Base-by-base conservation (phyloP, 2,329 filamentous ascomycete genomes). In the Fusarium lateritium region DNA sequence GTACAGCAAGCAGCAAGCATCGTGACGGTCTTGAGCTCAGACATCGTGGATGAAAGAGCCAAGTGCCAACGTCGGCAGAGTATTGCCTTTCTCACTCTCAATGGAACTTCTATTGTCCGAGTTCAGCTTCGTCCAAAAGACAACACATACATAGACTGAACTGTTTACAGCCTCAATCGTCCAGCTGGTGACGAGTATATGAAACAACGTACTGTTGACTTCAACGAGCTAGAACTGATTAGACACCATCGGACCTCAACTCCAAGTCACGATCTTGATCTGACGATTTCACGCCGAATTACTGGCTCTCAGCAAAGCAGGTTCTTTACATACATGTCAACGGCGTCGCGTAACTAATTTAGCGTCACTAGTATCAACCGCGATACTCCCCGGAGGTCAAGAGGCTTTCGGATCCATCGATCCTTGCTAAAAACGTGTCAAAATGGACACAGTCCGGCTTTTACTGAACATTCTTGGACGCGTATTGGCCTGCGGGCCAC, bases 371-470 rank as follows among this genome's bases (percentile, higher is more conserved):
- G 53, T 42, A 52, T 51, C 60, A 53, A 61, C 54, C 54, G 46
- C 45, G 46, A 60, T 46, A 40, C 53, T 62, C 62, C 53, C 38
- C 50, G 34, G 34, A 51, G 58, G 43, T 50, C 49, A 34, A 42
- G 58, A 62, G 67, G 59, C 58, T 70, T 69, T 58, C 52, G 69
- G 63, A 59, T 39, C n/a, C 40, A 40, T 53, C 52, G 56, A 53
- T 47, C 60, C 67, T 66, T 62, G 53, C 46, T 47, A 28, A 42
- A 26, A 43, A 40, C 26, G 45, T 60, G 68, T 63, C 68, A 53
- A 51, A 42, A 58, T 69, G 62, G 68, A 52, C 54, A 72, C 62
- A 57, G 52, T 53, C 55, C 67, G 56, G 63, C 46, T 65, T 67
- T 62, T 55, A 47, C 59, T 73, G 54, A 31, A n/a, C 28, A 54